phyloP scores from a whole-genome alignment of 805 yeast genomes.

The Barnettozyma botsteinii region DNA sequence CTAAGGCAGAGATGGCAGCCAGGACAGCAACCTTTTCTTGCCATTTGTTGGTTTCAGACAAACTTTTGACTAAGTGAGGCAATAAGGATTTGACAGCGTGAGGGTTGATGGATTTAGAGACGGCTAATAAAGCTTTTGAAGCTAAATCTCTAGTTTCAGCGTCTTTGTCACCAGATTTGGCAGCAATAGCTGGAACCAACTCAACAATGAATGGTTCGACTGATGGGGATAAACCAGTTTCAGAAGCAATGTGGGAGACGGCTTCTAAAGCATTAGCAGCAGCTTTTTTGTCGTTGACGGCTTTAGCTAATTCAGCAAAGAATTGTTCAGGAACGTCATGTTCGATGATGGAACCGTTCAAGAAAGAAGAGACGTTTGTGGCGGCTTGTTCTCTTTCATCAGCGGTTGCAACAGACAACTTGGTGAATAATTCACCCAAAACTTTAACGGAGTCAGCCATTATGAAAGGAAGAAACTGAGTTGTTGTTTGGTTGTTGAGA shows the following conservation, averaged over 20 bases:
- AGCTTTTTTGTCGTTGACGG: slow-evolving; percentile 78
- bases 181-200: slow-evolving; percentile 63
- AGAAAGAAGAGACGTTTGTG: slow-evolving; percentile 82
- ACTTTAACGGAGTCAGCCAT: slow-evolving; percentile 59
- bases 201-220: slow-evolving; percentile 94
- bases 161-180: slow-evolving; percentile 88
- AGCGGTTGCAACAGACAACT: slow-evolving; percentile 80
- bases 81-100: slow-evolving; percentile 85
- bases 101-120: slow-evolving; percentile 84
- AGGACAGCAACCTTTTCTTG: slow-evolving; percentile 93
- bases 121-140: slow-evolving; percentile 65
- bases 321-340: slow-evolving; percentile 94
- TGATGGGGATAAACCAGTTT: slow-evolving; percentile 74
- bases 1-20: slow-evolving; percentile 78
- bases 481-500: slow-evolving; percentile 1
- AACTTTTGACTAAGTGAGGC: slow-evolving; percentile 68
- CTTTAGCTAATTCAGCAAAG: slow-evolving; percentile 69
- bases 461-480: slow-evolving; percentile 1
- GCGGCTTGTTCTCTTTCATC: slow-evolving; percentile 86
- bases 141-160: slow-evolving; percentile 70
- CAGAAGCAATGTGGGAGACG: slow-evolving; percentile 76
- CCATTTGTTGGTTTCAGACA: slow-evolving; percentile 85
- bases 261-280: slow-evolving; percentile 81
- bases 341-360: slow-evolving; percentile 95
- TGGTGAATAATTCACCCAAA: slow-evolving; percentile 87